Evolutionary conservation across 2,329 filamentous ascomycete species (phyloP), one percentile per base, ranked within the genome.

Genomic region (Cordyceps pruinosa): DNA sequence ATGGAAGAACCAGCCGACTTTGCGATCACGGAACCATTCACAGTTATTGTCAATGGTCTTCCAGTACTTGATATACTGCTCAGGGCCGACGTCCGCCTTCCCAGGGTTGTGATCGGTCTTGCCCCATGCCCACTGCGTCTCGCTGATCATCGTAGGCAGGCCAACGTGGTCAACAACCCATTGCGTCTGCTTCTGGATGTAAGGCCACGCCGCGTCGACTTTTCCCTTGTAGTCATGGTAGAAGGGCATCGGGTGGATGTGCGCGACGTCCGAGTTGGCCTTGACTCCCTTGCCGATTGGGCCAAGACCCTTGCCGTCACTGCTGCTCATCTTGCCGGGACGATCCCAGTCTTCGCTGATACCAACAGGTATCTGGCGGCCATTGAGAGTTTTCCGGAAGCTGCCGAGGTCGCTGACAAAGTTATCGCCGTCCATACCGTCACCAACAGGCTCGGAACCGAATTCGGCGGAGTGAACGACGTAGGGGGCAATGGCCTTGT

Each of bases 211-310:
- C 13, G 57, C 25, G 13, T 57, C 55, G 9, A 46, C 56, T 30
- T 58, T 46, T 19, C 44, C 34, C 12, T 59, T 52, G 56, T 61
- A 58, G 41, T 47, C 45, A 50, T 60, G 61, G 41, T 62, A 63
- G 51, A 64, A 64, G 26, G 61, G 61, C 62, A 64, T 64, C 37
- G 60, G 58, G 56, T 64, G 62, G 58, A 61, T 64, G 51, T 63
- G 61, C 6, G 61, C 60, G 30, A 60, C 46, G 32, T 63, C 60
- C 10, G 62, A 63, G 57, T 61, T 62, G 23, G 41, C 49, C 46
- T 60, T 60, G 45, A 63, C 61, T 6, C 58, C 61, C 4, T 39
- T 17, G 8, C 62, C 62, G 30, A 61, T 46, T 17, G 56, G 53
- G 7, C 56, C 59, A 23, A 62, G 59, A 4, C 37, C 28, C 15